A percentile compares a stretch with the other conserved stretches of the same genome.
phyloP scores from a whole-genome alignment of 2,329 filamentous ascomycete genomes.

The Hypoxylon sp. region DNA sequence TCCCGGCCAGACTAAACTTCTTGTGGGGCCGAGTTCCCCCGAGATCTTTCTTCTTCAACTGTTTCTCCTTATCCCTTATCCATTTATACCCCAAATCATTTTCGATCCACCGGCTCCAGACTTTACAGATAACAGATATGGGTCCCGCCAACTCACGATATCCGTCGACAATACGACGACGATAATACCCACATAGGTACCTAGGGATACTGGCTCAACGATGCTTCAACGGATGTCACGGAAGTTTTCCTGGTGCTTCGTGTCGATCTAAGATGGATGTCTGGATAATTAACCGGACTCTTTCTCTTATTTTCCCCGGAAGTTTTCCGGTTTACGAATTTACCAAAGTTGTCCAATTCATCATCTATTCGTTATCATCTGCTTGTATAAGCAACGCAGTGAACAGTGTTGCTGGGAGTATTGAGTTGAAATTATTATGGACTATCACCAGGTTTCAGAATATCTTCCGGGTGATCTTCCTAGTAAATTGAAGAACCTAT shows the following conservation, averaged over 20 bases:
- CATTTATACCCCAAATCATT: conserved; percentile 11
- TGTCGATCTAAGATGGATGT: not conserved
- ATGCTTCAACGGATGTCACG: not conserved
- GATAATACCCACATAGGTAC: not conserved
- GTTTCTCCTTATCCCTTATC: not conserved
- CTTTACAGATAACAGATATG: conserved; percentile 7
- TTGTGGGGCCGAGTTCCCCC: conserved; percentile 39
- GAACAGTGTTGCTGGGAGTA: too few species aligned
- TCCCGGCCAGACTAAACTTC: conserved; percentile 19
- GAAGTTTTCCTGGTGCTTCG: not conserved
- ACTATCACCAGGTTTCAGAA: not conserved
- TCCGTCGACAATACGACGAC: conserved; percentile 1
- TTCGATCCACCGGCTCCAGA: not conserved
- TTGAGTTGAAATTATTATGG: not conserved
- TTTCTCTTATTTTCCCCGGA: not conserved
- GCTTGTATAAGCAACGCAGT: not conserved
- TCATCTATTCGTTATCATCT: not conserved
- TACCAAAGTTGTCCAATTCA: not conserved
- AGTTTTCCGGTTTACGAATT: not conserved
- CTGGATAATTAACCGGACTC: not conserved
- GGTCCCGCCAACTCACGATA: conserved; percentile 31
- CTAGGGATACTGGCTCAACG: too few species aligned
- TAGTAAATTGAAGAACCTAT: too few species aligned
- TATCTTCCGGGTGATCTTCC: not conserved
- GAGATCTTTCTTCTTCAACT: conserved; percentile 5